Evolutionary conservation across 202 grass and related monocot genomes (phyloP).

Genomic region (Zizania palustris): DNA sequence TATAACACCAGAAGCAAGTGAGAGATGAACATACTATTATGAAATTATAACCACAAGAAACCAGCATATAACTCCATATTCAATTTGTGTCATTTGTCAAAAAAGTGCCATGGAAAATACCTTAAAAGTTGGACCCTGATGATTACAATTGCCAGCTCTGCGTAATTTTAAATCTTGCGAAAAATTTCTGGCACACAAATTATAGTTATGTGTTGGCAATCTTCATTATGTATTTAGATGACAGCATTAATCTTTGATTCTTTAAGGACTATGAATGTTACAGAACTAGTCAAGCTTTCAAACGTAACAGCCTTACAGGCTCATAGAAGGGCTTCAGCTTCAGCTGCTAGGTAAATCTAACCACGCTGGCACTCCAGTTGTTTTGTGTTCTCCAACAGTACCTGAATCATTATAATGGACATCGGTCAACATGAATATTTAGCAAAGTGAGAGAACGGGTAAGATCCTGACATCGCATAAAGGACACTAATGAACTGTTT

Average conservation of each 20-base stretch:
- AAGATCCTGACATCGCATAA: background rate
- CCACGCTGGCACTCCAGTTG: conserved; percentile 71
- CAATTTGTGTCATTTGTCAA: background rate
- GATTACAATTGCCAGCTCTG: background rate
- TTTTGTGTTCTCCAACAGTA: conserved; percentile 79
- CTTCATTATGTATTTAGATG: conserved; percentile 11
- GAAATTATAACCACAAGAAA: background rate
- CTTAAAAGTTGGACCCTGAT: background rate
- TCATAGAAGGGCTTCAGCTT: background rate
- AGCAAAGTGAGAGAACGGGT: background rate
- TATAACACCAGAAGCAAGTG: too few relatives aligned
- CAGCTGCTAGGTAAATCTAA: conserved; percentile 22
- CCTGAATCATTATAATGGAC: conserved; percentile 43
- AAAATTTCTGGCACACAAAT: background rate
- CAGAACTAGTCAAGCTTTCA: background rate
- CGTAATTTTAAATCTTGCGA: background rate
- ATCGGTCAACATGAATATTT: conserved; percentile 11
- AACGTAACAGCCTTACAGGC: too few relatives aligned
- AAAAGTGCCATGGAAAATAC: background rate
- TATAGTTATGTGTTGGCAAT: background rate
- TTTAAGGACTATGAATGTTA: background rate
- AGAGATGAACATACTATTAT: too few relatives aligned
- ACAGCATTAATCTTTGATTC: background rate
- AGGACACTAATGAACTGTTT: background rate
- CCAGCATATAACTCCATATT: background rate